Base-by-base conservation (phyloP, 305 asterid genomes). In the Striga hermonthica region DNA sequence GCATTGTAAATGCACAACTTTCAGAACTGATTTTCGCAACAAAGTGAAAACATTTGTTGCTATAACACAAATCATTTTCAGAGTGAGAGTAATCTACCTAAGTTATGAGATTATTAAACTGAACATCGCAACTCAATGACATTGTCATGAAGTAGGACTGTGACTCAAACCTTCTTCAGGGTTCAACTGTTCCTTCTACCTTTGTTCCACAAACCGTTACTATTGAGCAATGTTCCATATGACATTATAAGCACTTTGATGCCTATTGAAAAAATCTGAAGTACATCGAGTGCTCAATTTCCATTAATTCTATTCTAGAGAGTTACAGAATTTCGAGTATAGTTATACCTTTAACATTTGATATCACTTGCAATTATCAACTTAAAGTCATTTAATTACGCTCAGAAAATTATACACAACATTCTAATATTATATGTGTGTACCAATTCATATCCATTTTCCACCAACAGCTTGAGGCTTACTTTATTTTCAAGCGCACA, bases 401-500 rank as follows among this genome's bases (percentile, higher is more conserved):
- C n/a, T 53, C 37, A 53, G 11, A 36, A 11, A 53, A 53, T 53
- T 53, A 22, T 22, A 22, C 31, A 22, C 58, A 16, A 53, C 36
- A 53, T 53, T 2, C 22, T 22, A 22, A 22, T 22, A 22, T 22
- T 22, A 1, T 22, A 22, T 22, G 31, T 22, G 31, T 22, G 31
- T 22, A 22, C 1, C 31, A 22, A 2, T 22, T 22, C 31, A 22
- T 22, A 22, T 22, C 31, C 31, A 22, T 22, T 22, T 22, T 22
- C 31, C 31, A 22, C 31, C 2, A 22, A 22, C 31, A 0, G 31
- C 31, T 22, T 2, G 31, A 22, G 31, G 9, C 3, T 0, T 8
- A 40, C 49, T 56, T 48, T 9, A 35, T 68, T 43, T 55, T 39
- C 56, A 22, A 50, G 56, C 52, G 41, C 15, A 39, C 53, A 49